Evolutionary conservation across 2,329 filamentous ascomycete species (phyloP).

Genomic region (Aspergillus sergii): DNA sequence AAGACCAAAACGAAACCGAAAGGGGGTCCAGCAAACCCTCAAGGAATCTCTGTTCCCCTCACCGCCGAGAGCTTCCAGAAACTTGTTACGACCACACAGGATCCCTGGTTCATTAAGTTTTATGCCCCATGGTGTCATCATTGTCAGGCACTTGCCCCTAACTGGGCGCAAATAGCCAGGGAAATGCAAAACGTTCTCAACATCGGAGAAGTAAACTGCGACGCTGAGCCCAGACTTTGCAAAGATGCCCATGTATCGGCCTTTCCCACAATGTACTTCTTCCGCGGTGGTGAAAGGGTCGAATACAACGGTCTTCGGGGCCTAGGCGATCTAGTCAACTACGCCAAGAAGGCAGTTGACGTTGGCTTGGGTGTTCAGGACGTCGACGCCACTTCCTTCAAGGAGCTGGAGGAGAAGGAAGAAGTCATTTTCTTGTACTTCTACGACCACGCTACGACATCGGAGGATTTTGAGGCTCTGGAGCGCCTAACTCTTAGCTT

Average conservation of each 20-base stretch:
- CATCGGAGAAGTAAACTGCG: conserved; percentile 94
- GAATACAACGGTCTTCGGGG: conserved; percentile 93
- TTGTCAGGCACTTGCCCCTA: conserved; percentile 88
- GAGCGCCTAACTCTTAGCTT: conserved; percentile 84
- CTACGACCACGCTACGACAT: conserved; percentile 92
- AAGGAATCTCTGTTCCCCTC: conserved; percentile 73
- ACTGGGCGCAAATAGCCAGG: conserved; percentile 85
- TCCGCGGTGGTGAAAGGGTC: conserved; percentile 85
- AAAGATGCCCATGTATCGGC: conserved; percentile 80
- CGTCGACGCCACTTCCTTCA: conserved; percentile 75
- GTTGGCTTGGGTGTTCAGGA: conserved; percentile 76
- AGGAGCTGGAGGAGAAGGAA: conserved; percentile 84
- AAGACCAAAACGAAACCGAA: conserved; percentile 56
- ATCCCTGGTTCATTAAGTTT: conserved; percentile 99
- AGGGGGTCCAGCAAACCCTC: conserved; percentile 66
- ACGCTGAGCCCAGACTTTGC: conserved; percentile 82
- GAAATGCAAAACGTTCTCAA: conserved; percentile 90
- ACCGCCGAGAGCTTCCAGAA: conserved; percentile 84
- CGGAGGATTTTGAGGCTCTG: conserved; percentile 86
- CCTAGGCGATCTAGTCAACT: conserved; percentile 84
- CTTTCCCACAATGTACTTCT: conserved; percentile 90
- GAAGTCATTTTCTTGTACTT: conserved; percentile 98
- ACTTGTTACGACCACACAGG: conserved; percentile 80
- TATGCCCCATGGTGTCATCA: conserved; percentile 97
- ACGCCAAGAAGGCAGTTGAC: conserved; percentile 82